Evolutionary conservation across 1,139 yeast species (phyloP), one percentile per base, ranked within the genome.

Genomic region (Taphrina betulina): DNA sequence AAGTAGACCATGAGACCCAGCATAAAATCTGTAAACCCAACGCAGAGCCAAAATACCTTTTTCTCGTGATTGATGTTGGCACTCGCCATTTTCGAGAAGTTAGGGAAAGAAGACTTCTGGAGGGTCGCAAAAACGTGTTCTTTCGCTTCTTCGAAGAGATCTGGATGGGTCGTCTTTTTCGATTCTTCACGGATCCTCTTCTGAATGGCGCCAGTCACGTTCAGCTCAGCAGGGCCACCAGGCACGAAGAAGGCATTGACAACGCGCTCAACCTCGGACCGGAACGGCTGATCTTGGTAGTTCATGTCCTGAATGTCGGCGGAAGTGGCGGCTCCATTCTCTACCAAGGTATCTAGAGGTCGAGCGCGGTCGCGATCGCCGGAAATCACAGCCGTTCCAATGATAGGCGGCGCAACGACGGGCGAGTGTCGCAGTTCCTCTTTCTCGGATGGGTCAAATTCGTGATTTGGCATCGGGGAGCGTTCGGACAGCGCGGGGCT

Each of bases 161-260:
- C 43, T 10, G 56, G 56, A 36, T 52, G 56, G 8, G 56, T 52
- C 31, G 56, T 42, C 50, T 43, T 43, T 14, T 12, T 19, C 5
- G 56, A 42, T 20, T 52, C 42, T 8, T 42, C 43, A 7, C 50
- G 19, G 23, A 52, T 52, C n/a, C 41, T 33, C 29, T 43, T 42
- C 26, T 43, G 56, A 7, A 52, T 42, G 12, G 56, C 43, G n/a
- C 50, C 50, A 3, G 56, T 42, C 16, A 52, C 50, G 24, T 52
- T 52, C 36, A 52, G 50, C 29, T 52, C 56, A 1, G 50, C 50
- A 5, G 50, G 50, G n/a, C 42, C 50, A 5, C 56, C 56, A n/a
- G 56, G 56, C 20, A 43, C 20, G 34, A 52, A 52, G 29, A 52
- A 52, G 19, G 50, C 50, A 14, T 37, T 36, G 3, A 52, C 35